phyloP scores from a whole-genome alignment of 2,329 filamentous ascomycete species.

The Ceratocystis colombiana region DNA sequence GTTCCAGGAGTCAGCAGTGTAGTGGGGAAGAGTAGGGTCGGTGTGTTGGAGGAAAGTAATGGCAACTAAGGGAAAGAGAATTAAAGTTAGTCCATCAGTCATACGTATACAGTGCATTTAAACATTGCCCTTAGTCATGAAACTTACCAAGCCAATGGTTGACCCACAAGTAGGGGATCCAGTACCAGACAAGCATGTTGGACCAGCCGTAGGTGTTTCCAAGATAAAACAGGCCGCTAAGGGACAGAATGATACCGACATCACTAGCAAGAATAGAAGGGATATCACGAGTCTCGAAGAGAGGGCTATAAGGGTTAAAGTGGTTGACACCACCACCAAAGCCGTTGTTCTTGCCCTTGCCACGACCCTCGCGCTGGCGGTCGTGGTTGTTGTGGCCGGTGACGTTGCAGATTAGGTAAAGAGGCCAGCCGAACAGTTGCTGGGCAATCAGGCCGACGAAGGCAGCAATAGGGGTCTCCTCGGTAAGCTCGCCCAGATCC shows the following conservation, averaged over 20 bases:
- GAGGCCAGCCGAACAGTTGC: constrained; percentile 85
- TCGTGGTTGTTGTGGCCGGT: constrained; percentile 95
- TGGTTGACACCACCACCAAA: constrained; percentile 77
- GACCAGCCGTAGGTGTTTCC: constrained; percentile 68
- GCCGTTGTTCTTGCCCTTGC: constrained; percentile 84
- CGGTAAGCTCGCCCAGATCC: constrained; percentile 77
- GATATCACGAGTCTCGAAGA: constrained; percentile 87
- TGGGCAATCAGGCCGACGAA: constrained; percentile 64
- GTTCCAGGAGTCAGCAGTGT: constrained; percentile 77
- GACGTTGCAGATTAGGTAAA: constrained; percentile 84
- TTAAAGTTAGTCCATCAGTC: neutral
- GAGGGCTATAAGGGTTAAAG: constrained; percentile 76
- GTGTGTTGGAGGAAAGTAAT: constrained; percentile 98
- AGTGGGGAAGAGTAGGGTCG: constrained; percentile 87
- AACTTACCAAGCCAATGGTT: constrained; percentile 95
- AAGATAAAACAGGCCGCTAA: constrained; percentile 54
- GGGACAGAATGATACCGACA: constrained; percentile 60
- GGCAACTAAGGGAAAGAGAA: constrained; percentile 52
- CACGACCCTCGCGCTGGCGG: constrained; percentile 83
- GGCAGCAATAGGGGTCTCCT: constrained; percentile 87
- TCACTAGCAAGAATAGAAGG: constrained; percentile 80
- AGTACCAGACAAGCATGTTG: constrained; percentile 92
- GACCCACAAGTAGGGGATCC: constrained; percentile 90
- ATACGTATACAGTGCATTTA: neutral
- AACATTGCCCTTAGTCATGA: constrained; percentile 4